Conservation (phyloP, 73 alveolate genomes). For the Urostyla sp. region DNA sequence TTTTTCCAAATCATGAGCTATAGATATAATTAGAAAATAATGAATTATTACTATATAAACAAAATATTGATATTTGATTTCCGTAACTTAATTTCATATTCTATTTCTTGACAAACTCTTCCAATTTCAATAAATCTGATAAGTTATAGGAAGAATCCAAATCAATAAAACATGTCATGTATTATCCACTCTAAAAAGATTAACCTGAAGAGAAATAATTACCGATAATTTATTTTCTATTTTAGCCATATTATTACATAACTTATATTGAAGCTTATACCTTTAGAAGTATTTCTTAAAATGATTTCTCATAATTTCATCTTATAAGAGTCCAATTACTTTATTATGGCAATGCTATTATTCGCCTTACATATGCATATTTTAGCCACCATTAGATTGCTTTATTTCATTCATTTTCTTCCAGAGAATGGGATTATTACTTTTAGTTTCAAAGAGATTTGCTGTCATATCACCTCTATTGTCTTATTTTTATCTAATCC, state of each 20-base stretch:
- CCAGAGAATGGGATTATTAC: not conserved
- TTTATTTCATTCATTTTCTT: too few relatives aligned
- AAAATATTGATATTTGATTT: not conserved
- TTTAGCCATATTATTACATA: slow-evolving; percentile 1
- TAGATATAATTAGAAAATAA: not conserved
- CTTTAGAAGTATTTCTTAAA: slow-evolving; percentile 19
- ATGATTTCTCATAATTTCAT: slow-evolving; percentile 29
- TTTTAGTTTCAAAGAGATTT: not conserved
- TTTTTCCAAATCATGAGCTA: slow-evolving; percentile 10
- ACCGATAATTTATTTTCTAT: not conserved
- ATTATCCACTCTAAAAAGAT: not conserved
- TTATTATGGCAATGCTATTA: too few relatives aligned
- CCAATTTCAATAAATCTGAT: slow-evolving; percentile 14
- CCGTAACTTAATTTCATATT: not conserved
- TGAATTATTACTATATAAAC: slow-evolving; percentile 23
- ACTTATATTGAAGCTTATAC: slow-evolving; percentile 1
- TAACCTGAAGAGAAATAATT: not conserved
- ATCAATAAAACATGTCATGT: slow-evolving; percentile 31
- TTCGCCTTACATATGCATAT: too few relatives aligned
- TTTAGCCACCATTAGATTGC: not conserved
- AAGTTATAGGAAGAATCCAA: slow-evolving; percentile 1
- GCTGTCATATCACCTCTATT: not conserved
- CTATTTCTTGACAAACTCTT: not conserved
- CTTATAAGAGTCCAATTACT: slow-evolving; percentile 3
- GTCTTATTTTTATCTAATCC: not conserved